phyloP scores from a whole-genome alignment of 2,329 filamentous ascomycete genomes.

The Monosporascus ibericus region DNA sequence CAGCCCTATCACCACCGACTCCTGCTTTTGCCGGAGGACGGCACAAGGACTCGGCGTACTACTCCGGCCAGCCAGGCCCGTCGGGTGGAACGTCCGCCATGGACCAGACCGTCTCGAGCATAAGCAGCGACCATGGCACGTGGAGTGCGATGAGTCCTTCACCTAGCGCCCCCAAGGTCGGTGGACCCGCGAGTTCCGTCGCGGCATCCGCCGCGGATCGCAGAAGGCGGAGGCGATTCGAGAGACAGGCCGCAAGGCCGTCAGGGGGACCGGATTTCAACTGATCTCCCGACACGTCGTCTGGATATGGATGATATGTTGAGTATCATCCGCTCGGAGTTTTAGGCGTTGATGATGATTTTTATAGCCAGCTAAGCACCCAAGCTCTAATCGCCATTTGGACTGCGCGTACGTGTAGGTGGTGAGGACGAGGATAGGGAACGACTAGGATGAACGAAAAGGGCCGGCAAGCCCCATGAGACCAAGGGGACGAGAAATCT shows the following conservation, averaged over 20 bases:
- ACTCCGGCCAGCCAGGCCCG: constrained; percentile 44
- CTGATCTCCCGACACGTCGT: constrained; percentile 3
- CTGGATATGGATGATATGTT: neutral
- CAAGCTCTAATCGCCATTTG: too few species aligned
- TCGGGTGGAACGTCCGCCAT: constrained; percentile 32
- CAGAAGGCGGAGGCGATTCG: constrained; percentile 48
- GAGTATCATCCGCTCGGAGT: constrained; percentile 1
- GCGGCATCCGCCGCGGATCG: constrained; percentile 43
- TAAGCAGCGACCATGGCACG: constrained; percentile 37
- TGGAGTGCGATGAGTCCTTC: constrained; percentile 49
- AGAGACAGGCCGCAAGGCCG: constrained; percentile 39
- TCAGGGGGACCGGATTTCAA: constrained; percentile 15
- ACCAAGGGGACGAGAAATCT: too few species aligned
- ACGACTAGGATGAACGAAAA: neutral
- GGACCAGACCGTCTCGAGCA: constrained; percentile 40
- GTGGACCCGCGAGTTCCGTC: constrained; percentile 27
- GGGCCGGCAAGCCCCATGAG: neutral
- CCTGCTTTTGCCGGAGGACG: constrained; percentile 49
- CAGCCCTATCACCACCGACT: constrained; percentile 44
- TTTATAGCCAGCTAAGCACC: too few species aligned
- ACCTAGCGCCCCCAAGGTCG: constrained; percentile 33
- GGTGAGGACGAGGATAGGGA: neutral
- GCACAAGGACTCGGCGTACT: constrained; percentile 58
- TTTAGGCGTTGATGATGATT: neutral
- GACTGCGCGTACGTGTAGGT: too few species aligned